phyloP scores from a whole-genome alignment of 495 filamentous ascomycete species.

The Daldinia concentrica region DNA sequence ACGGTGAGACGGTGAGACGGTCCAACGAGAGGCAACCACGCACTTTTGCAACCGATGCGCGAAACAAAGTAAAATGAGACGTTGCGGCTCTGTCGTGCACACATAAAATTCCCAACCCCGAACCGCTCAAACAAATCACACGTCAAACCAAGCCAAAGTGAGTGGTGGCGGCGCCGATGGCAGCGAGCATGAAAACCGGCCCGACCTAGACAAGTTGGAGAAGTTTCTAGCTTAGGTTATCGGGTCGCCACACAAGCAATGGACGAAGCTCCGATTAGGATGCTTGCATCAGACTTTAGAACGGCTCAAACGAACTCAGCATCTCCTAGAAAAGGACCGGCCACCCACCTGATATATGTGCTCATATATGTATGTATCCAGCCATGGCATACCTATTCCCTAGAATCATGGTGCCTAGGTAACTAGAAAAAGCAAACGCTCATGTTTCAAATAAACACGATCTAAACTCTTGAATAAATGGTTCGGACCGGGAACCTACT shows the following conservation, averaged over 20 bases:
- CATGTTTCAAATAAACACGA: not conserved
- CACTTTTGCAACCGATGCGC: not conserved
- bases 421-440: not conserved
- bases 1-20: not conserved
- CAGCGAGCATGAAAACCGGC: not conserved
- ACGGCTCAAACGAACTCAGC: not conserved
- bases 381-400: no score
- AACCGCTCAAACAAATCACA: not conserved
- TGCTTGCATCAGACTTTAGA: not conserved
- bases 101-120: not conserved
- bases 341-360: not conserved
- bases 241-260: not conserved
- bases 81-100: not conserved
- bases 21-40: not conserved
- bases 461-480: not conserved
- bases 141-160: not conserved
- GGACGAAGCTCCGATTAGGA: not conserved
- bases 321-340: not conserved
- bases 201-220: no score
- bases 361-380: not conserved
- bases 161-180: not conserved
- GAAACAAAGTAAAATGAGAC: not conserved
- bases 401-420: no score
- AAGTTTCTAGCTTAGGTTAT: no score
- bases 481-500: not conserved